A percentile compares a stretch with the other conserved stretches of the same genome.
phyloP scores from a whole-genome alignment of 139 green algal species.

The Zygnema cylindricum region DNA sequence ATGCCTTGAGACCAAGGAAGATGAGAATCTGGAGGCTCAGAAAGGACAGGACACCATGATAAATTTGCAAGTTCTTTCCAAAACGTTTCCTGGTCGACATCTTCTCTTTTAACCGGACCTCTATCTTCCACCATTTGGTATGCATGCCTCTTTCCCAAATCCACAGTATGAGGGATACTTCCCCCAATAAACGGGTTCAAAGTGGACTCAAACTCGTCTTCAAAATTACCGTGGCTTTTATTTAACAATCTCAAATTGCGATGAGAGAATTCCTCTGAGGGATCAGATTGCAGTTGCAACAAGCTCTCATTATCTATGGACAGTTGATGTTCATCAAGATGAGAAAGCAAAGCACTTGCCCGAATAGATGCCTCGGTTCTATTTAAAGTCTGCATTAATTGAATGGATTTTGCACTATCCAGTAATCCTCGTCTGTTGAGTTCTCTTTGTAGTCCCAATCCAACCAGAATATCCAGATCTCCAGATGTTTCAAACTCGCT shows the following conservation, averaged over 20 bases:
- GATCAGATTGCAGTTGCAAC: not conserved
- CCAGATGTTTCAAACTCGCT: conserved; percentile 43
- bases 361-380: conserved; percentile 10
- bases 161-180: not conserved
- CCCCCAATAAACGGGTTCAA: not conserved
- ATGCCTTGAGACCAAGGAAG: conserved; percentile 30
- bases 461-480: conserved; percentile 64
- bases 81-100: conserved; percentile 30
- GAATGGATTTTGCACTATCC: conserved; percentile 62
- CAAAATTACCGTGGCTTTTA: not conserved
- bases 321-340: conserved; percentile 58
- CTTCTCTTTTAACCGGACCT: not conserved
- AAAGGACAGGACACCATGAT: conserved; percentile 73
- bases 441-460: conserved; percentile 67
- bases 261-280: not conserved
- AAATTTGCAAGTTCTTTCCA: conserved; percentile 66
- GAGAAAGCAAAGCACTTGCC: conserved; percentile 62
- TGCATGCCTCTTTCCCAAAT: not conserved
- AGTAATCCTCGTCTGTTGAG: conserved; percentile 66
- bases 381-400: conserved; percentile 18
- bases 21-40: conserved; percentile 49
- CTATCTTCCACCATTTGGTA: not conserved
- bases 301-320: not conserved
- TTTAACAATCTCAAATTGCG: not conserved
- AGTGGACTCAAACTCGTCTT: not conserved